Evolutionary conservation across 2,329 filamentous ascomycete genomes (phyloP), one percentile per base, ranked within the genome.

Genomic region (Alternaria brassicicola): DNA sequence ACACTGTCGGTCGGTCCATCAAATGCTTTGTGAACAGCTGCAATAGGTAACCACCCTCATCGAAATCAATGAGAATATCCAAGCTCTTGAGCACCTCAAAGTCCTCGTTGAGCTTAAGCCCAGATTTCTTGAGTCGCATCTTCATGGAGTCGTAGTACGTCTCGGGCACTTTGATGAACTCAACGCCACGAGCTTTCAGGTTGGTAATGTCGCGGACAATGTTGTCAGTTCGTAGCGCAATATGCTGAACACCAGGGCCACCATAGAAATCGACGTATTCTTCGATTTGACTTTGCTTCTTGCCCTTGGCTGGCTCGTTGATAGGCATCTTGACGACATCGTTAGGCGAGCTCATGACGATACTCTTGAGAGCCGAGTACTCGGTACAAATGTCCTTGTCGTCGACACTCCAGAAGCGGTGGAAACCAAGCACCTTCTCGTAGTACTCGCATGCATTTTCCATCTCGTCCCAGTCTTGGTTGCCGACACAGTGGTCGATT

Each of bases 391-490:
- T 96, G 76, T 96, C 88, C 67, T 87, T 90, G 83, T 97, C 94
- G 78, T 97, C 94, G 57, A 97, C 93, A 53, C 89, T 92, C 94
- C 94, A 97, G 88, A 97, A 97, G 66, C 93, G 91, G 82, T 97
- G 93, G 86, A 97, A 97, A 53, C 89, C 90, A 26, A 97, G 89
- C 62, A 89, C 91, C 63, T 88, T 86, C 81, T 97, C 93, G 82
- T 97, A 98, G 78, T 87, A 88, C 57, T 84, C 82, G 73, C 86
- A 89, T 21, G 84, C 80, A 46, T 81, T 80, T 55, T 88, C 84
- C 85, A 98, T 96, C 78, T 93, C 89, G 78, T 93, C 84, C 94
- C 94, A 97, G 78, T 92, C 90, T 82, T 97, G 93, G 83, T 98
- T 97, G 66, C 94, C 94, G 68, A 98, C 94, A 78, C 94, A 97